Percentiles rank a stretch among this genome's conserved stretches.
Evolutionary conservation across 192 early-diverging fungal genomes (phyloP).

Genomic region (Rhizophlyctis rosea): DNA sequence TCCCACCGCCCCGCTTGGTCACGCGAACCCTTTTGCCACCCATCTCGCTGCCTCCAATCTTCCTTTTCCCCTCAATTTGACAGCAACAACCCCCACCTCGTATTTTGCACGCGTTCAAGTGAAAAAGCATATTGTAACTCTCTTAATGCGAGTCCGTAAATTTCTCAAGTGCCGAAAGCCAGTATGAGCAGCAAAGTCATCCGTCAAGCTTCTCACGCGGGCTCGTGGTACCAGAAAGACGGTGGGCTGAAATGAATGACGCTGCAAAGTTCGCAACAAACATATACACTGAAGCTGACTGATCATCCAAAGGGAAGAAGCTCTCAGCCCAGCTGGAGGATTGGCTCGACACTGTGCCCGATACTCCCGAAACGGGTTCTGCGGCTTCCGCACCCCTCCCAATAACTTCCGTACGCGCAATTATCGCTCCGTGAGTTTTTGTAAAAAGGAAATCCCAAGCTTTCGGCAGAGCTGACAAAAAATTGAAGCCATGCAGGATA

Average conservation of each 20-base stretch:
- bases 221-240: slow-evolving; percentile 43
- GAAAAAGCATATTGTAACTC: too few species aligned
- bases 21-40: too few species aligned
- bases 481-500: slow-evolving; percentile 82
- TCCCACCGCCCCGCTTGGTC: too few species aligned
- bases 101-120: too few species aligned
- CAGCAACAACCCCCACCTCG: too few species aligned
- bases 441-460: background rate
- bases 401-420: slow-evolving; percentile 50
- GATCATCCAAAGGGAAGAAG: slow-evolving; percentile 12
- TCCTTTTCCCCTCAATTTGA: too few species aligned
- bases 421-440: slow-evolving; percentile 72
- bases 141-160: too few species aligned
- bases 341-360: slow-evolving; percentile 51
- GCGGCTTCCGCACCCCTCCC: slow-evolving; percentile 31
- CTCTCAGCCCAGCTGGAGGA: slow-evolving; percentile 49
- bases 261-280: background rate
- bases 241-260: background rate
- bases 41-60: too few species aligned
- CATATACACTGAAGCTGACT: background rate
- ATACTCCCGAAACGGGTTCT: background rate
- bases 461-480: background rate
- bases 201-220: slow-evolving; percentile 42
- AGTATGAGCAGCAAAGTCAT: slow-evolving; percentile 8
- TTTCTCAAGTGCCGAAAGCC: too few species aligned